phyloP scores from a whole-genome alignment of 2,329 filamentous ascomycete species.

The Cladosporium sp. region DNA sequence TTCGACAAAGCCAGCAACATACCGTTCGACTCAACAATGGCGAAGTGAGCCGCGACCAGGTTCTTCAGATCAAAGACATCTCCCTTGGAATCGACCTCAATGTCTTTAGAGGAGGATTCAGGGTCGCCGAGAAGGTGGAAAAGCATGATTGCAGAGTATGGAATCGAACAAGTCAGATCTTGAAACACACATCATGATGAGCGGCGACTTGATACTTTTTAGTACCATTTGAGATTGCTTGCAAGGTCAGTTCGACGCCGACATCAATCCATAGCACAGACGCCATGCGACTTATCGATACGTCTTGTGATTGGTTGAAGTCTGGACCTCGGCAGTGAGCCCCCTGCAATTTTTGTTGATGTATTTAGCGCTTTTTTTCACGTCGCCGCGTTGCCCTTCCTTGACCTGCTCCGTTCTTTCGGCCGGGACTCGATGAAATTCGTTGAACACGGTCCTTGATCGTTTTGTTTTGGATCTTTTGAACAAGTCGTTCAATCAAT shows the following conservation, averaged over 20 bases:
- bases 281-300: background rate
- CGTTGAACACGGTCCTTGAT: no score
- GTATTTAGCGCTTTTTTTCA: background rate
- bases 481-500: no score
- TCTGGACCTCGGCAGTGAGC: slow-evolving; percentile 1
- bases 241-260: no score
- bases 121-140: slow-evolving; percentile 31
- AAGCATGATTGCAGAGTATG: slow-evolving; percentile 49
- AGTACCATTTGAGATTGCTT: background rate
- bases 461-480: no score
- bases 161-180: slow-evolving; percentile 29
- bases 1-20: slow-evolving; percentile 1
- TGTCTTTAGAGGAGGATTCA: slow-evolving; percentile 18
- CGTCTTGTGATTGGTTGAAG: background rate
- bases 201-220: background rate
- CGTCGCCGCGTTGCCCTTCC: slow-evolving; percentile 2
- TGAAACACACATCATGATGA: background rate
- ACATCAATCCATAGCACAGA: slow-evolving; percentile 3
- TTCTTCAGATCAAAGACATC: slow-evolving; percentile 26
- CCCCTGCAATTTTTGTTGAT: background rate
- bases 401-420: slow-evolving; percentile 6
- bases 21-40: slow-evolving; percentile 29
- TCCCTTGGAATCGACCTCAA: slow-evolving; percentile 24
- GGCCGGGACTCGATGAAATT: background rate
- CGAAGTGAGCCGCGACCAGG: slow-evolving; percentile 28